These are phyloP conservation scores for Ascochyta rabiei DNA, from an alignment of 2,329 filamentous ascomycete species.

Conservation along the genomic window DNA sequence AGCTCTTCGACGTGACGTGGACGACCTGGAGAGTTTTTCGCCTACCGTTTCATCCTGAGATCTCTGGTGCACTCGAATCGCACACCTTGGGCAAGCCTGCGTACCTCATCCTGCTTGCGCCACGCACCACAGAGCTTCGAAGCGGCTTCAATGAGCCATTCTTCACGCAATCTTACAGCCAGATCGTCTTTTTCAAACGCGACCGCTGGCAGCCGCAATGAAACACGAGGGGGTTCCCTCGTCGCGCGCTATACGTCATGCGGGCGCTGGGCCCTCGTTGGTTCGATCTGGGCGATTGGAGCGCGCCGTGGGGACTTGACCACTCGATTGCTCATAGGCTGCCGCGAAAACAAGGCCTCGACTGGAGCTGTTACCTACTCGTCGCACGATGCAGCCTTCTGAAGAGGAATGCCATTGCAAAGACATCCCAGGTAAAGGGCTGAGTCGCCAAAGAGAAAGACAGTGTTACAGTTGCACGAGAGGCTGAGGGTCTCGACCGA, in stretches of 20 bases:
- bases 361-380: not conserved
- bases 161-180: not conserved
- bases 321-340: constrained; percentile 11
- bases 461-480: not conserved
- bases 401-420: not conserved
- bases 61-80: too few species aligned
- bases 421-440: not conserved
- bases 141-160: not conserved
- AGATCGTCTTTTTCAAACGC: not conserved
- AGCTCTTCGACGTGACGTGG: too few species aligned
- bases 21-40: too few species aligned
- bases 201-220: not conserved
- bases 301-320: constrained; percentile 11
- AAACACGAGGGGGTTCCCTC: not conserved
- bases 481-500: not conserved
- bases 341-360: constrained; percentile 2
- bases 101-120: not conserved
- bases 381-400: not conserved
- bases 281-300: constrained; percentile 14
- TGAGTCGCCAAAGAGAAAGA: not conserved
- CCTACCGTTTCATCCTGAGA: too few species aligned
- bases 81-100: too few species aligned
- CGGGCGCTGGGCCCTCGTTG: constrained; percentile 3
- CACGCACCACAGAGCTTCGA: too few species aligned
- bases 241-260: constrained; percentile 4